phyloP scores from a whole-genome alignment of 2,329 filamentous ascomycete genomes.

The Cryphonectria naterciae region DNA sequence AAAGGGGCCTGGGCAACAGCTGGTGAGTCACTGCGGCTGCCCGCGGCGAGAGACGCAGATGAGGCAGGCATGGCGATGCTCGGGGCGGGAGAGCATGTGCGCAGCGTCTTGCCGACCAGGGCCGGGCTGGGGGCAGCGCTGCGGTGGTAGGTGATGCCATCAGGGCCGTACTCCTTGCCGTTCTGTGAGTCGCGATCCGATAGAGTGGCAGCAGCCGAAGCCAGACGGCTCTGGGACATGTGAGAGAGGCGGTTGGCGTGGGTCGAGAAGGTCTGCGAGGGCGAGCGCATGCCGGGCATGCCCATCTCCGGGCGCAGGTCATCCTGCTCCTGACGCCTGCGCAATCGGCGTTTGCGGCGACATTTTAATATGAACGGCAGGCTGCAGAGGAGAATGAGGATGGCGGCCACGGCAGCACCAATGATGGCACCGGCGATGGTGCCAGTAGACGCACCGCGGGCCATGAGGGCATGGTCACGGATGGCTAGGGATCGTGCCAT shows the following conservation, averaged over 20 bases:
- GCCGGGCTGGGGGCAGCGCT: conserved; percentile 23
- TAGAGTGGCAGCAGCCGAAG: conserved; percentile 25
- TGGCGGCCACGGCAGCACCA: conserved; percentile 38
- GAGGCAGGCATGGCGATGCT: conserved; percentile 20
- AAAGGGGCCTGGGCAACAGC: conserved; percentile 26
- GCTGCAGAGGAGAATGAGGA: conserved; percentile 38
- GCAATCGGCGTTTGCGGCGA: conserved; percentile 32
- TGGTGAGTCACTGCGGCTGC: conserved; percentile 26
- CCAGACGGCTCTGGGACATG: conserved; percentile 27
- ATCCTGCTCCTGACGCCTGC: conserved; percentile 29
- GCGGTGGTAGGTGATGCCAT: conserved; percentile 29
- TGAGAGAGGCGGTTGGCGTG: conserved; percentile 24
- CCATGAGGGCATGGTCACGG: conserved; percentile 29
- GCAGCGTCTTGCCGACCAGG: conserved; percentile 20
- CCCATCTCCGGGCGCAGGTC: conserved; percentile 36
- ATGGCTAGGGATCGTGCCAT: conserved; percentile 22
- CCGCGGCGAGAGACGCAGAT: conserved; percentile 3
- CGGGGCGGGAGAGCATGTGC: conserved; percentile 27
- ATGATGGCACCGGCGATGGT: conserved; percentile 42
- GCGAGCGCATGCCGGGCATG: conserved; percentile 31
- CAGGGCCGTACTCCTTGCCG: conserved; percentile 27
- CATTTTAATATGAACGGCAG: conserved; percentile 40
- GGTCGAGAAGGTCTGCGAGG: conserved; percentile 18
- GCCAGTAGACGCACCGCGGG: conserved; percentile 31
- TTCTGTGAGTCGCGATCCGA: conserved; percentile 28